Base-by-base conservation (phyloP, 768 basidiomycete genomes). In the Psilocybe azurescens region DNA sequence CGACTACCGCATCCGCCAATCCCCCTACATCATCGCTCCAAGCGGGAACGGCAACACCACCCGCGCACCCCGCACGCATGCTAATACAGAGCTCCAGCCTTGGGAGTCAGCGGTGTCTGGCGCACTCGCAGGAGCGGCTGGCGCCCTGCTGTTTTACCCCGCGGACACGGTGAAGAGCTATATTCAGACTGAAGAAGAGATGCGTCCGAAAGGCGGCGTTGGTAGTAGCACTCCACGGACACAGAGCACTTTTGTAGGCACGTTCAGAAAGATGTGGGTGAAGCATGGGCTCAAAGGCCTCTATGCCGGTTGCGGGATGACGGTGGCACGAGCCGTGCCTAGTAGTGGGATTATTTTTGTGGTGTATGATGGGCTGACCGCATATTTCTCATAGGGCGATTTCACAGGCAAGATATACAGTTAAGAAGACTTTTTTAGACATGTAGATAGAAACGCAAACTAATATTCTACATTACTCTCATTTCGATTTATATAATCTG, bases 101-200 rank as follows among this genome's bases (percentile, higher is more conserved):
- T 91, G 87, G 87, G 93, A 98, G 73, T 89, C 92, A 1, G 94
- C 94, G n/a, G 58, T 91, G 0, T 84, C 91, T 0, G 96, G 96
- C 18, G 96, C 94, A 3, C 83, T 86, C 58, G 94, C 96, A 1
- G 96, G 96, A 9, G 89, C 90, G 3, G 81, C 85, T 50, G 97
- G 93, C 77, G 95, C 93, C 65, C 77, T 96, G 69, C 83, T 93
- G n/a, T 81, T 97, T 56, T 98, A 96, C 81, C 97, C 97, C 0
- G 95, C 95, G 3, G 97, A 99, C 76, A 92, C 93, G 30, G 84
- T 98, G 69, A 99, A 99, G 82, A 93, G 90, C 64, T 85, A 94
- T 60, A 93, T 99, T 72, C 97, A 98, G 81, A 99, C 97, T 0
- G 91, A 90, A 73, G 91, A 92, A 56, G 96, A 97, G 75, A 80